phyloP scores from a whole-genome alignment of 2,329 filamentous ascomycete genomes.

The Madurella fahalii region DNA sequence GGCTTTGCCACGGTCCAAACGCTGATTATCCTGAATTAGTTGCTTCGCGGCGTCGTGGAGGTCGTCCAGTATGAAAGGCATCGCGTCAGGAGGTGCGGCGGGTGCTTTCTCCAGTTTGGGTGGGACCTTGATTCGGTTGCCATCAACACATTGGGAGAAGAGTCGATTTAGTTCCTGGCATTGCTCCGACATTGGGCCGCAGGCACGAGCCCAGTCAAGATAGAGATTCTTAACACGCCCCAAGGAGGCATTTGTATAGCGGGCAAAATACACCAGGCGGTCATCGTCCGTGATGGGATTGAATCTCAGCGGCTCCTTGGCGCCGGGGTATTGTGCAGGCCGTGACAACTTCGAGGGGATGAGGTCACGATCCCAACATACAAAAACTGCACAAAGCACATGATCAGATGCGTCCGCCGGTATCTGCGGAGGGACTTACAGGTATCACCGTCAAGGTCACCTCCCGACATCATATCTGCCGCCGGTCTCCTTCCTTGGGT shows the following conservation, averaged over 20 bases:
- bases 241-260: constrained; percentile 36
- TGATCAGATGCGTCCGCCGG: too few relatives aligned
- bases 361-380: constrained; percentile 39
- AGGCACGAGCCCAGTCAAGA: constrained; percentile 38
- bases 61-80: constrained; percentile 36
- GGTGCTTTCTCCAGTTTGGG: constrained; percentile 32
- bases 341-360: constrained; percentile 34
- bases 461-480: constrained; percentile 41
- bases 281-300: constrained; percentile 35
- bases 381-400: constrained; percentile 32
- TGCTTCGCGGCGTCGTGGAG: constrained; percentile 31
- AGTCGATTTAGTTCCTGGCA: constrained; percentile 40
- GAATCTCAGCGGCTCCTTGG: constrained; percentile 35
- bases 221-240: constrained; percentile 40
- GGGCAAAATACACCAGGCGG: constrained; percentile 38
- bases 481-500: constrained; percentile 34
- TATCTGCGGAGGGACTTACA: constrained; percentile 28
- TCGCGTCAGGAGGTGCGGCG: constrained; percentile 14
- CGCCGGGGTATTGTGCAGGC: constrained; percentile 37
- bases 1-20: neutral
- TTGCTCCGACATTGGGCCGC: constrained; percentile 34
- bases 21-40: constrained; percentile 7
- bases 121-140: constrained; percentile 37
- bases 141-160: constrained; percentile 40
- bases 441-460: constrained; percentile 39